A percentile compares a stretch with the other conserved stretches of the same genome.
Evolutionary conservation across 345 rosid species (phyloP).

Genomic region (Geranium brycei): DNA sequence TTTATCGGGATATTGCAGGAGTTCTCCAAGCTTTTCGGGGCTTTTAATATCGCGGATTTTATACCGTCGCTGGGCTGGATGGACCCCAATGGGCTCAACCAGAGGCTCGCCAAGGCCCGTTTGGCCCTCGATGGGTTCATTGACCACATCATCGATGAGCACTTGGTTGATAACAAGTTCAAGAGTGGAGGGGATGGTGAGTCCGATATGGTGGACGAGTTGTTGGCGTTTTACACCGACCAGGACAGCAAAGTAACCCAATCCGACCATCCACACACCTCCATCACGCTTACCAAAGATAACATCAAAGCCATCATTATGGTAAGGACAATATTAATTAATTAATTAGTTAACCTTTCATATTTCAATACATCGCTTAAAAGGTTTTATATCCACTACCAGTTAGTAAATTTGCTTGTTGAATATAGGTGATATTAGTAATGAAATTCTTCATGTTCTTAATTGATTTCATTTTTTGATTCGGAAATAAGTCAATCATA

Average conservation of each 20-base stretch:
- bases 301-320: slow-evolving; percentile 90
- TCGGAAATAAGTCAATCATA: too few relatives aligned
- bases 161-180: slow-evolving; percentile 29
- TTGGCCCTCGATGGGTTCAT: slow-evolving; percentile 55
- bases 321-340: slow-evolving; percentile 40
- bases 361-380: neutral
- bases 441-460: too few relatives aligned
- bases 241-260: slow-evolving; percentile 35
- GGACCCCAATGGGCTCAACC: slow-evolving; percentile 58
- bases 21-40: slow-evolving; percentile 88
- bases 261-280: slow-evolving; percentile 42
- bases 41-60: slow-evolving; percentile 78
- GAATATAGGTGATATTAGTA: too few relatives aligned
- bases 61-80: slow-evolving; percentile 56
- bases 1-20: slow-evolving; percentile 74
- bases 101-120: slow-evolving; percentile 54
- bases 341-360: too few relatives aligned
- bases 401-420: too few relatives aligned
- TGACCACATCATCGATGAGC: slow-evolving; percentile 64
- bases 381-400: too few relatives aligned
- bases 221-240: slow-evolving; percentile 64
- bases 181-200: slow-evolving; percentile 9
- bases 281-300: slow-evolving; percentile 52
- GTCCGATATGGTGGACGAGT: slow-evolving; percentile 79
- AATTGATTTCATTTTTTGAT: too few relatives aligned